Base-by-base conservation (phyloP, 495 filamentous ascomycete genomes). In the Podospora tetraspora region DNA sequence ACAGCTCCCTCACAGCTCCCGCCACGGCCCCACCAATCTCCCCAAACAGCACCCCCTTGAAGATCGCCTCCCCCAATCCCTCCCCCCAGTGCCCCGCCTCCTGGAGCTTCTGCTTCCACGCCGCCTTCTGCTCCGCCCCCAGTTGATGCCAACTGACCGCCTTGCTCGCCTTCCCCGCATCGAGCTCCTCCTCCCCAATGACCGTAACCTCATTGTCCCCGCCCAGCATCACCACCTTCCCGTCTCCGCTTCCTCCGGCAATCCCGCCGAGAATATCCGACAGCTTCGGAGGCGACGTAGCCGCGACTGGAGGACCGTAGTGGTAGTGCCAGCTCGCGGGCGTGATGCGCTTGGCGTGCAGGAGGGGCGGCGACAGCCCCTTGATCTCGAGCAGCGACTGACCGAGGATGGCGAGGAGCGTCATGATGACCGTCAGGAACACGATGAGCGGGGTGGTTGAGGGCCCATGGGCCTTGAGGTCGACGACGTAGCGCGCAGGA, bases 41-140 rank as follows among this genome's bases (percentile, higher is more conserved):
- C 23, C 87, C 84, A 79, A 96, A 96, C 59, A 96, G 76, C 8
- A 97, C 83, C 8, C 90, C 88, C 75, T 88, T 84, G 43, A 95
- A 83, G 13, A 95, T 84, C 34, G 82, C 84, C 78, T 92, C 91
- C 1, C 90, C 90, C 78, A 93, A 85, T 52, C 85, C 85, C 66
- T 85, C 84, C 6, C 84, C 82, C 91, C 91, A 94, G 63, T 92
- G 83, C 5, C 92, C 92, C 3, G 91, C 88, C 66, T 86, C 80
- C 67, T 83, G 83, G 57, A 97, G 79, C 71, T 82, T 84, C 70
- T 83, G 76, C 81, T 89, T 91, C 93, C 93, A 97, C 16, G 75
- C 71, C 61, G 81, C 75, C 70, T 84, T 84, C 76, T 94, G 86
- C 57, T 81, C 71, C 8, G 77, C 73, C 3, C 79, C 76, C 59